These are phyloP conservation scores for Ramaria sp. DNA, from an alignment of 768 basidiomycete genomes.

Conservation along the genomic window DNA sequence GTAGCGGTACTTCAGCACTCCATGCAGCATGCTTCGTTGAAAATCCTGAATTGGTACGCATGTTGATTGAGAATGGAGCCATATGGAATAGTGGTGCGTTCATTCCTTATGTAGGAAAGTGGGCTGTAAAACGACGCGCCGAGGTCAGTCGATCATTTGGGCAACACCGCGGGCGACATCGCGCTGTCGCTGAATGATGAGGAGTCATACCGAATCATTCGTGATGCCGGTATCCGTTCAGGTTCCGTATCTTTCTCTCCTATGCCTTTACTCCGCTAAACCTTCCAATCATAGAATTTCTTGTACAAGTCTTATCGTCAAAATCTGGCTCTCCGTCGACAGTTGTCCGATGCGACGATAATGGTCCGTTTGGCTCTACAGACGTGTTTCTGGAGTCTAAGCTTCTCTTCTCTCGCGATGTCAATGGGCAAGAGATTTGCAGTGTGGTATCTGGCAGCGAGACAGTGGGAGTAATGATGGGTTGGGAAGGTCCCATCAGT, in stretches of 20 bases:
- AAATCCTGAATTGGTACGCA: constrained; percentile 48
- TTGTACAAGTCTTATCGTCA: constrained; percentile 52
- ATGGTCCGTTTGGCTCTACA: constrained; percentile 48
- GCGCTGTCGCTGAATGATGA: constrained; percentile 77
- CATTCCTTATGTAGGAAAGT: background rate
- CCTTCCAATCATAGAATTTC: constrained; percentile 41
- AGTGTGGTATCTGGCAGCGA: constrained; percentile 50
- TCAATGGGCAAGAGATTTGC: constrained; percentile 75
- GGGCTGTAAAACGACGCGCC: background rate
- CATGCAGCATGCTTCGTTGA: constrained; percentile 80
- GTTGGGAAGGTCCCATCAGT: constrained; percentile 88
- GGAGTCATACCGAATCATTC: constrained; percentile 62
- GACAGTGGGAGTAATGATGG: constrained; percentile 99
- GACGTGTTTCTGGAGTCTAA: constrained; percentile 60
- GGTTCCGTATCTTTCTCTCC: constrained; percentile 32
- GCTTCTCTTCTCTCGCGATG: constrained; percentile 58
- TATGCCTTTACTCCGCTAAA: background rate
- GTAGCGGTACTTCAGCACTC: constrained; percentile 68
- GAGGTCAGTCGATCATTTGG: constrained; percentile 55
- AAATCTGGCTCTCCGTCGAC: constrained; percentile 23
- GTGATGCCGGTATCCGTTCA: constrained; percentile 88
- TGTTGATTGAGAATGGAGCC: constrained; percentile 72
- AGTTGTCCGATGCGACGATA: constrained; percentile 38
- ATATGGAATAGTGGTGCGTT: constrained; percentile 78
- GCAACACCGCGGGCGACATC: constrained; percentile 83